phyloP scores from a whole-genome alignment of 345 rosid species.

The Brassica cretica region DNA sequence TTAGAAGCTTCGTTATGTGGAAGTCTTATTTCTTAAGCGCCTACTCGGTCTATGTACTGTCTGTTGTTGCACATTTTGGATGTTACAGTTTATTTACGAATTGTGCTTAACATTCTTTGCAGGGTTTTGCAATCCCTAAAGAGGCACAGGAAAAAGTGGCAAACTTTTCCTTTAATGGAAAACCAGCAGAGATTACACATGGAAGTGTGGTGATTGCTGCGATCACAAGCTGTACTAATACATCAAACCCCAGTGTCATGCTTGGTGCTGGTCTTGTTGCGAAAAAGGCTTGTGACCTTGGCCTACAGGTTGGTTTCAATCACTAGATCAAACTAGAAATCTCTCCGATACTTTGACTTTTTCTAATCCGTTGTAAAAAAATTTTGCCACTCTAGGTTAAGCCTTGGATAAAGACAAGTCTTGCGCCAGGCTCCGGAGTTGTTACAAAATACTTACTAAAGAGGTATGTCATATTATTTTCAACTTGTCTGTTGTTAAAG shows the following conservation, averaged over 20 bases:
- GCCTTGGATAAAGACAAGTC: conserved; percentile 99
- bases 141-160: conserved; percentile 74
- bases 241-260: conserved; percentile 99
- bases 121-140: conserved; percentile 96
- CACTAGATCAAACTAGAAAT: background rate
- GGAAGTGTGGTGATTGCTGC: conserved; percentile 99
- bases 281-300: conserved; percentile 91
- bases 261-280: conserved; percentile 99
- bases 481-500: background rate
- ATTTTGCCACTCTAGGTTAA: conserved; percentile 58
- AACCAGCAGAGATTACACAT: conserved; percentile 89
- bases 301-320: conserved; percentile 63
- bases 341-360: background rate
- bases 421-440: conserved; percentile 99
- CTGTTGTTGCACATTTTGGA: conserved; percentile 8
- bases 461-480: conserved; percentile 52
- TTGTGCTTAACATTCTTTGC: conserved; percentile 9
- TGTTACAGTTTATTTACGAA: background rate
- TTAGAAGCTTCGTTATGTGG: background rate
- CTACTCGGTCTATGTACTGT: background rate
- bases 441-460: conserved; percentile 82
- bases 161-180: conserved; percentile 79
- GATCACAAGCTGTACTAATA: conserved; percentile 96
- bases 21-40: background rate
- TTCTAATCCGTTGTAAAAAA: background rate